Evolutionary conservation across 1,139 yeast species (phyloP).

Genomic region (Kodamaea sp.): DNA sequence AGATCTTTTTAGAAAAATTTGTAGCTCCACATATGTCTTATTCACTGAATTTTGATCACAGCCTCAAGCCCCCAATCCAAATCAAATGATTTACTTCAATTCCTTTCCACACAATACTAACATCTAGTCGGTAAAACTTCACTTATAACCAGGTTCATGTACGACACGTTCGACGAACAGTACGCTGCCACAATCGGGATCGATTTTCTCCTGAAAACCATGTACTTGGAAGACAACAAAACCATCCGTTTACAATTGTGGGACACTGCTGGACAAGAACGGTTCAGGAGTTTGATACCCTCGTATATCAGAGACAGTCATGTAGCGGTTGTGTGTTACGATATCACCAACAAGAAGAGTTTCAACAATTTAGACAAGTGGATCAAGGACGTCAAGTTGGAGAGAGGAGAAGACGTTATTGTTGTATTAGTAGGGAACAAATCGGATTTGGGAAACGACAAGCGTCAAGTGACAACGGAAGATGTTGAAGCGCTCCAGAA

Average conservation of each 20-base stretch:
- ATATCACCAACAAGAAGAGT: constrained; percentile 81
- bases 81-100: too few relatives aligned
- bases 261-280: constrained; percentile 70
- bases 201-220: constrained; percentile 83
- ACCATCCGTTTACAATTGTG: constrained; percentile 51
- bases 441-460: constrained; percentile 66
- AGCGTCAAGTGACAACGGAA: constrained; percentile 54
- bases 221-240: constrained; percentile 60
- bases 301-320: constrained; percentile 95
- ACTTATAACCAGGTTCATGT: constrained; percentile 92
- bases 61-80: too few relatives aligned
- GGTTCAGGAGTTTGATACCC: constrained; percentile 63
- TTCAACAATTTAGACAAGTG: constrained; percentile 66
- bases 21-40: too few relatives aligned
- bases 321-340: constrained; percentile 95
- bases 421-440: constrained; percentile 75
- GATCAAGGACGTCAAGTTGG: constrained; percentile 63
- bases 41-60: too few relatives aligned
- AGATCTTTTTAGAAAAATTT: too few relatives aligned
- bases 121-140: constrained; percentile 88
- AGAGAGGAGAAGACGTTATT: constrained; percentile 73
- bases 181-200: constrained; percentile 96
- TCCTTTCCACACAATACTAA: constrained; percentile 19
- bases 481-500: constrained; percentile 66
- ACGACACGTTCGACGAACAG: constrained; percentile 96